Percentiles rank a stretch among this genome's conserved stretches.
Conservation (phyloP, 2,329 filamentous ascomycete species). For the Parascedosporium putredinis region DNA sequence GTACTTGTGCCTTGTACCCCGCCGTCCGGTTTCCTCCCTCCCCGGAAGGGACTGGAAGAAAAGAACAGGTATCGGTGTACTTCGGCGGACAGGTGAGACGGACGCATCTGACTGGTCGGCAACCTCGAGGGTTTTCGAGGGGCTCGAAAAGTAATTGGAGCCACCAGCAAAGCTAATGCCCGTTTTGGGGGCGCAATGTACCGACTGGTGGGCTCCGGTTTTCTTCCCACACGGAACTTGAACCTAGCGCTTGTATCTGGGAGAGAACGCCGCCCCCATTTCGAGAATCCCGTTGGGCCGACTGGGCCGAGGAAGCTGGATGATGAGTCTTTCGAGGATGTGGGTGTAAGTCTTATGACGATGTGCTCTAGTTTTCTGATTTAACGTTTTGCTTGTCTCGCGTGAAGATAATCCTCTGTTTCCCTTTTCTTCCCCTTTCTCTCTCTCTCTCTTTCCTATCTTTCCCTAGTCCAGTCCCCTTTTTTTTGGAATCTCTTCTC, state of each 20-base stretch:
- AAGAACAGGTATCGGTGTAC: not conserved
- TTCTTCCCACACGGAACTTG: not conserved
- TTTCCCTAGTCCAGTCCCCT: not conserved
- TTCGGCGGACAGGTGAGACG: no score
- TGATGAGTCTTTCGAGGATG: not conserved
- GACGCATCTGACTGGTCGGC: not conserved
- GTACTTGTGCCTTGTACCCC: not conserved
- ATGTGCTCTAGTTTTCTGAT: not conserved
- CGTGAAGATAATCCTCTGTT: not conserved
- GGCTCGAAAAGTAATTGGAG: no score
- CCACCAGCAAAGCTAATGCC: not conserved
- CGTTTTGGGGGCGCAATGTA: no score
- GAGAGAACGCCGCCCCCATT: not conserved
- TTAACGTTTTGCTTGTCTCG: not conserved
- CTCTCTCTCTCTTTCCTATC: not conserved
- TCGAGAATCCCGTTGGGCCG: not conserved
- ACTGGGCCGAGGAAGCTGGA: conserved; percentile 2
- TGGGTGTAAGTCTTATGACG: conserved; percentile 1
- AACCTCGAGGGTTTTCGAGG: no score
- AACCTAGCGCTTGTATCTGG: conserved; percentile 1
- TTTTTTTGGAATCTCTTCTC: not conserved
- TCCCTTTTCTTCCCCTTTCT: not conserved
- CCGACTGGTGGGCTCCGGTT: no score
- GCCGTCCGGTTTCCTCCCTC: not conserved
- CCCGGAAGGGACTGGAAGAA: not conserved